phyloP scores from a whole-genome alignment of 768 basidiomycete genomes.

The Royoungia palumana region DNA sequence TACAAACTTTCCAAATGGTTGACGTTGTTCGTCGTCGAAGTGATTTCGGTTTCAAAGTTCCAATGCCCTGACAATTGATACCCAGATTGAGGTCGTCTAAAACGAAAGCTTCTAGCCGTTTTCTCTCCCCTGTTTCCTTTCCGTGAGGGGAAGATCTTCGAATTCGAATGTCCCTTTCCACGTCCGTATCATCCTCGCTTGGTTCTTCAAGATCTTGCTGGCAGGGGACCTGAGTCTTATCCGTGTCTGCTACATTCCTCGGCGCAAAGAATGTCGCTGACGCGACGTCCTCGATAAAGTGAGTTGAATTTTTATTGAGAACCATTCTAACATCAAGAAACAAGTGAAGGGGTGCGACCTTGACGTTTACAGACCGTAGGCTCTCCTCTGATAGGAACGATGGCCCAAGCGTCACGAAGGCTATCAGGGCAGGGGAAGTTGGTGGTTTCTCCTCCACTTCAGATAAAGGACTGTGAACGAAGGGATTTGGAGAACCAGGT shows the following conservation, averaged over 20 bases:
- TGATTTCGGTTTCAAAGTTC: slow-evolving; percentile 5
- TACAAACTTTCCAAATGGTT: slow-evolving; percentile 18
- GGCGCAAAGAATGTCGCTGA: slow-evolving; percentile 14
- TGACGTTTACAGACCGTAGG: slow-evolving; percentile 28
- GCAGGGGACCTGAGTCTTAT: background rate
- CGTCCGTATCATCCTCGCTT: slow-evolving; percentile 12
- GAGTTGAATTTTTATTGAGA: slow-evolving; percentile 36
- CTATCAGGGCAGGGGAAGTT: slow-evolving; percentile 19
- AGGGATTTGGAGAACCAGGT: slow-evolving; percentile 15
- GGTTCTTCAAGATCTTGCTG: slow-evolving; percentile 4
- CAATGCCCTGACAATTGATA: slow-evolving; percentile 38
- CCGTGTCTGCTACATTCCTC: slow-evolving; percentile 1
- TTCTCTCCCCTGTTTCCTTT: slow-evolving; percentile 36
- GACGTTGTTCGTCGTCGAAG: slow-evolving; percentile 3
- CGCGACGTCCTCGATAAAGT: slow-evolving; percentile 49
- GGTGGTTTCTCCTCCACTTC: slow-evolving; percentile 12
- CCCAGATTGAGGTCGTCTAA: slow-evolving; percentile 59
- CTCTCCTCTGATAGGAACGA: background rate
- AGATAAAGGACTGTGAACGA: slow-evolving; percentile 17
- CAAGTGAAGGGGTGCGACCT: slow-evolving; percentile 64
- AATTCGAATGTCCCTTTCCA: slow-evolving; percentile 25
- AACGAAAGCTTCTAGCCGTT: slow-evolving; percentile 46
- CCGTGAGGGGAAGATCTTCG: slow-evolving; percentile 14
- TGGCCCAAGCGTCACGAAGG: slow-evolving; percentile 5
- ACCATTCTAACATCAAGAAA: slow-evolving; percentile 63